These are phyloP conservation scores for Ramalina intermedia DNA, from an alignment of 495 filamentous ascomycete species.

Conservation along the genomic window DNA sequence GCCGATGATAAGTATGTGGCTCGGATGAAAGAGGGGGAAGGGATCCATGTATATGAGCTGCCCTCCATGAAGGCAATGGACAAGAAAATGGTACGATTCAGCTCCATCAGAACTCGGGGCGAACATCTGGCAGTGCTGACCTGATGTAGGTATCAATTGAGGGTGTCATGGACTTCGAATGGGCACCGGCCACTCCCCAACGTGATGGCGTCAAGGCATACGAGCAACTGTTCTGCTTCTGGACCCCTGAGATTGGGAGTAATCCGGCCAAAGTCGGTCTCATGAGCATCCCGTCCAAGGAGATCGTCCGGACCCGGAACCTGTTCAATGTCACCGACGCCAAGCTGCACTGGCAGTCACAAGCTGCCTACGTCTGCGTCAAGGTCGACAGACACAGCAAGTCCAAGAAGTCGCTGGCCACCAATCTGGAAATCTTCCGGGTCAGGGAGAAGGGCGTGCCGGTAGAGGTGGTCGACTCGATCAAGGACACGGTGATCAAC, in stretches of 20 bases:
- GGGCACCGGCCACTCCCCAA: constrained; percentile 69
- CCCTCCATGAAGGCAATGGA: constrained; percentile 84
- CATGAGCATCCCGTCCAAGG: constrained; percentile 91
- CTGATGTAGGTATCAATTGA: constrained; percentile 65
- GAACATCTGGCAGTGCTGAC: neutral
- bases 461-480: constrained; percentile 90
- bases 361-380: constrained; percentile 85
- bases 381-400: constrained; percentile 99
- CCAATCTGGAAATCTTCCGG: constrained; percentile 96
- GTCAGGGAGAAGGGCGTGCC: constrained; percentile 92
- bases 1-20: constrained; percentile 94
- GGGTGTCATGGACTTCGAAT: constrained; percentile 93
- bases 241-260: constrained; percentile 95
- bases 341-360: constrained; percentile 95
- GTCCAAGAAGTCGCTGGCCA: constrained; percentile 93
- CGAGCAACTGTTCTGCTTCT: constrained; percentile 94
- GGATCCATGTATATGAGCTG: constrained; percentile 87
- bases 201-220: constrained; percentile 74
- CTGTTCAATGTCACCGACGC: constrained; percentile 95
- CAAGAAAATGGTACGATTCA: constrained; percentile 35
- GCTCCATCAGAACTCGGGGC: too few relatives aligned
- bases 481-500: constrained; percentile 97
- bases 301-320: constrained; percentile 84
- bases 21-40: constrained; percentile 70
- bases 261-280: constrained; percentile 94